Base-by-base conservation (phyloP, 305 asterid species). In the Solanum chacoense region DNA sequence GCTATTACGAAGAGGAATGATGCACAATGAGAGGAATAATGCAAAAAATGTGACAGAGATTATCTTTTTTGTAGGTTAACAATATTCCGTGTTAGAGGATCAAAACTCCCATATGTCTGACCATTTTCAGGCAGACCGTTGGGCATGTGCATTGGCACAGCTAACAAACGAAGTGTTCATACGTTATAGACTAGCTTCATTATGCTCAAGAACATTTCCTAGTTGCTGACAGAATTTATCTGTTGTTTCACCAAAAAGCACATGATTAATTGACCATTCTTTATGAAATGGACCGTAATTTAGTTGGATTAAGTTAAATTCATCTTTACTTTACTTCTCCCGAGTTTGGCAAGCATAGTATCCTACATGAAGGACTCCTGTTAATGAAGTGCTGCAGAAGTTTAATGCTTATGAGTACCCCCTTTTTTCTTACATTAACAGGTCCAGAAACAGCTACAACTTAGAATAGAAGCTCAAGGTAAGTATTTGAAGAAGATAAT, bases 401-500 rank as follows among this genome's bases (percentile, higher is more conserved):
- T 83, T 83, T 45, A 11, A 42, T 55, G 72, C 38, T 81, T 81
- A 72, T 75, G 55, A 45, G 11, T 18, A 24, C 29, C 31, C 26
- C 3, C 37, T 16, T 38, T 79, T 81, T 81, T 29, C 71, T 45
- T 10, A 37, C 31, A 45, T 59, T 45, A 29, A 88, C 93, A 97
- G 99, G 99, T 97, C 69, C 99, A 97, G 90, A 94, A 98, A 89
- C 99, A 97, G 91, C 93, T 97, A 29, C 99, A 97, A 88, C 87
- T 95, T 90, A 94, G 99, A 45, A 97, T 97, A 88, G 99, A 97
- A 93, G 99, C 99, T 90, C 99, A 97, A 88, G 99, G 99, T 50
- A 95, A 95, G 92, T 97, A 97, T 93, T 90, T 97, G 88, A 96
- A 96, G 93, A 97, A 97, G 93, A 97, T 97, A 77, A 94, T 96